These are phyloP conservation scores for Raphidocelis subcapitata DNA, from an alignment of 139 green algal genomes.

Conservation along the genomic window DNA sequence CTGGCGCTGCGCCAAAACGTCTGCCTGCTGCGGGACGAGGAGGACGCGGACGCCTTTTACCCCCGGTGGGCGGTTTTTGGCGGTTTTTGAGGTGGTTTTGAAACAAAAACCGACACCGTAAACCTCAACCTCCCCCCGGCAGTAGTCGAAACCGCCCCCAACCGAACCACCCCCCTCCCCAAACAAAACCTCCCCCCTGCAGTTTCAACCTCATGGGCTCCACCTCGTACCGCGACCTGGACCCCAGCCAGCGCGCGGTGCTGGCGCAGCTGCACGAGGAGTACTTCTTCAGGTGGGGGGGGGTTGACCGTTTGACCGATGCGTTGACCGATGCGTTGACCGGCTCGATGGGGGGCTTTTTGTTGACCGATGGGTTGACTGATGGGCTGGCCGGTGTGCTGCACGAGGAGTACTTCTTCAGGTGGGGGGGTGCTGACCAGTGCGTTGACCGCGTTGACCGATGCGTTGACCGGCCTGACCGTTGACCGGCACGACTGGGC, in stretches of 20 bases:
- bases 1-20: constrained; percentile 83
- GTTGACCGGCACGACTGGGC: too few species aligned
- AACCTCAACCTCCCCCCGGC: neutral
- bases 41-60: constrained; percentile 68
- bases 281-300: constrained; percentile 75
- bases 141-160: neutral
- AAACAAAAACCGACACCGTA: too few species aligned
- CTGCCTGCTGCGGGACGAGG: constrained; percentile 74
- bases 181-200: neutral
- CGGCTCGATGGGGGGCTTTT: too few species aligned
- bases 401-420: constrained; percentile 91
- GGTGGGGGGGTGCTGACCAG: constrained; percentile 14
- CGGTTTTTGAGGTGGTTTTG: too few species aligned
- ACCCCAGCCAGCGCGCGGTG: constrained; percentile 51
- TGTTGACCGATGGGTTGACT: too few species aligned
- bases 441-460: too few species aligned
- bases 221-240: constrained; percentile 72
- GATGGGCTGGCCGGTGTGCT: too few species aligned
- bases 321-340: too few species aligned
- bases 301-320: neutral
- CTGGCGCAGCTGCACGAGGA: constrained; percentile 83
- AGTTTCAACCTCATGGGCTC: constrained; percentile 77
- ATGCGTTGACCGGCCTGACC: too few species aligned
- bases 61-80: constrained; percentile 25
- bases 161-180: neutral